These are phyloP conservation scores for Pythium scleroteichum DNA, from an alignment of 352 stramenopile genomes.

Conservation along the genomic window DNA sequence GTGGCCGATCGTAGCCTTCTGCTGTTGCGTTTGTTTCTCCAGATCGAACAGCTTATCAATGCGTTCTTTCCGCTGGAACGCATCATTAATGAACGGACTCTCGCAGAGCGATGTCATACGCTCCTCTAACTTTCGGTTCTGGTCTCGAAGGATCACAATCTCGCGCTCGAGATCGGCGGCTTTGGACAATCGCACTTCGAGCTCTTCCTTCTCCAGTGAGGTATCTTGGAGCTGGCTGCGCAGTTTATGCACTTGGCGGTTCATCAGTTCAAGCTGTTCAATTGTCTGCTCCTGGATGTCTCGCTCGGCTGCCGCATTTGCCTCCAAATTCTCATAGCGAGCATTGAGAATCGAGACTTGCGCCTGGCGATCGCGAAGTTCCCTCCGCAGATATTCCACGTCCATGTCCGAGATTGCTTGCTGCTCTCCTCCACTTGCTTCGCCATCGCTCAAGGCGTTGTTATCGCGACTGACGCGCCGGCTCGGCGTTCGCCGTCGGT, in stretches of 20 bases:
- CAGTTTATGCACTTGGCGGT: conserved; percentile 89
- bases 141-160: conserved; percentile 62
- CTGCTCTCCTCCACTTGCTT: conserved; percentile 32
- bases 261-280: conserved; percentile 89
- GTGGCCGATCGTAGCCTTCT: conserved; percentile 69
- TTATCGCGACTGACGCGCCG: conserved; percentile 12
- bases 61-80: conserved; percentile 84
- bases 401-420: conserved; percentile 25
- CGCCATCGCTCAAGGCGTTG: conserved; percentile 25
- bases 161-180: conserved; percentile 81
- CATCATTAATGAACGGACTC: conserved; percentile 93
- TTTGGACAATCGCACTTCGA: conserved; percentile 64
- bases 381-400: conserved; percentile 61
- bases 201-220: conserved; percentile 75
- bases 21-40: conserved; percentile 78
- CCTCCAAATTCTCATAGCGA: conserved; percentile 88
- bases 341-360: conserved; percentile 86
- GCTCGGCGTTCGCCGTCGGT: neutral
- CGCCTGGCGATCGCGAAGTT: conserved; percentile 80
- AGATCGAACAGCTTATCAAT: conserved; percentile 87
- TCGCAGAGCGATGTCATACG: conserved; percentile 91
- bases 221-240: conserved; percentile 80
- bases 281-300: conserved; percentile 92
- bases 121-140: conserved; percentile 89
- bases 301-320: conserved; percentile 72